Conservation (phyloP, 2,329 filamentous ascomycete genomes). For the Trichoderma lentiforme region DNA sequence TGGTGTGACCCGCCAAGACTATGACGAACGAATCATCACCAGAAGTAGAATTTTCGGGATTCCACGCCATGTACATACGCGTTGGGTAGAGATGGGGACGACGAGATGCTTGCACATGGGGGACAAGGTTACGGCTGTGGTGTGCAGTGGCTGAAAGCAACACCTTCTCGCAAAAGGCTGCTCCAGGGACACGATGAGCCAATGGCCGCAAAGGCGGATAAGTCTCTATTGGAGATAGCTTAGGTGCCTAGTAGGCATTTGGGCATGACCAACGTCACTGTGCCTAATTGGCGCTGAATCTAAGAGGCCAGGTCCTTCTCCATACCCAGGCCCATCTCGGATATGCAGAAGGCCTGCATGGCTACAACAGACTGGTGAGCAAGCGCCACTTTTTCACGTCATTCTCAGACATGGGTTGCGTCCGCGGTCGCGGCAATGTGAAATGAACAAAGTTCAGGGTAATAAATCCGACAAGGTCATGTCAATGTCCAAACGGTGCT, state of each 20-base stretch:
- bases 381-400: slow-evolving; percentile 11
- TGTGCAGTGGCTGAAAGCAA: not conserved
- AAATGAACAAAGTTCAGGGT: not conserved
- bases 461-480: not conserved
- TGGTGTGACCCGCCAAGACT: not conserved
- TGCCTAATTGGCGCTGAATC: not conserved
- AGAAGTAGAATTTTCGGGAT: not conserved
- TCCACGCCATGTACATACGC: not conserved
- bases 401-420: slow-evolving; percentile 5
- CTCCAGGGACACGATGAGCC: not conserved
- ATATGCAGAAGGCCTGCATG: slow-evolving; percentile 5
- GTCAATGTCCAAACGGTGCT: not conserved
- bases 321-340: not conserved
- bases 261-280: slow-evolving; percentile 7
- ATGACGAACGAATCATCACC: not conserved
- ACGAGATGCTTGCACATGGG: not conserved
- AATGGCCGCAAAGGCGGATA: not conserved
- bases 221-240: not conserved
- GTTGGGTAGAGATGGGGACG: slow-evolving; percentile 3
- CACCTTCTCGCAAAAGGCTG: not conserved
- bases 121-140: not conserved
- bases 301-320: not conserved
- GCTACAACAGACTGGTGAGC: not conserved
- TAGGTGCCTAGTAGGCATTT: slow-evolving; percentile 6
- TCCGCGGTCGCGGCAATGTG: not conserved